Evolutionary conservation across 768 basidiomycete genomes (phyloP), one percentile per base, ranked within the genome.

Genomic region (Tricholoma hemisulphureum): DNA sequence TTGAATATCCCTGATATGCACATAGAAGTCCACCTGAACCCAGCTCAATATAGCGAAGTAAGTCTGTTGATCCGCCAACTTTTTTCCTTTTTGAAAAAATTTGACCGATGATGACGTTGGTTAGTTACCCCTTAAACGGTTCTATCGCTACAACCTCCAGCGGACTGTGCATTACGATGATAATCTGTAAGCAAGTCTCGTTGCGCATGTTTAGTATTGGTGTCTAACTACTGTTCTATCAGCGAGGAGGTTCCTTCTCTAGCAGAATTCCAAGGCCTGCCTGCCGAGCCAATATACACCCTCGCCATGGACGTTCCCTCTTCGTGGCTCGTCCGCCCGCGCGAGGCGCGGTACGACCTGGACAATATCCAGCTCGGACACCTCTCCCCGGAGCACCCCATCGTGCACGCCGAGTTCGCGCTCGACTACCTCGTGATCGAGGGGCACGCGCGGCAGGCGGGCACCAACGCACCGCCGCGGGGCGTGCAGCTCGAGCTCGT

Each of bases 341-440:
- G 86, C 11, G 86, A 93, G 66, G 89, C 95, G 0, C 77, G 87
- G 1, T 92, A 97, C 63, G 96, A 99, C 69, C 83, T 98, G 24
- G 96, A 99, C 75, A 99, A 99, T 70, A 89, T 99, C 57, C 91
- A 95, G 45, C 83, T 98, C 6, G 80, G 79, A 10, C 80, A 82
- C 43, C 78, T 96, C 2, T 75, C 82, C 1, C 75, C 78, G 0
- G 77, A 80, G 39, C 87, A 89, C 43, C 75, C 77, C 14, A 86
- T 88, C 5, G 76, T 95, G 3, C 83, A 90, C 41, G 90, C 91
- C 0, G 73, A 90, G 46, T 97, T 95, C 75, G 86, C 87, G 51
- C 86, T 98, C 6, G 94, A 98, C 65, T 89, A 93, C 62, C 81
- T 99, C 20, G 85, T 98, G 50, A 82, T 98, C 43, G 96, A 98